Evolutionary conservation across 2,329 filamentous ascomycete genomes (phyloP), one percentile per base, ranked within the genome.

Genomic region (Stenocarpella maydis): DNA sequence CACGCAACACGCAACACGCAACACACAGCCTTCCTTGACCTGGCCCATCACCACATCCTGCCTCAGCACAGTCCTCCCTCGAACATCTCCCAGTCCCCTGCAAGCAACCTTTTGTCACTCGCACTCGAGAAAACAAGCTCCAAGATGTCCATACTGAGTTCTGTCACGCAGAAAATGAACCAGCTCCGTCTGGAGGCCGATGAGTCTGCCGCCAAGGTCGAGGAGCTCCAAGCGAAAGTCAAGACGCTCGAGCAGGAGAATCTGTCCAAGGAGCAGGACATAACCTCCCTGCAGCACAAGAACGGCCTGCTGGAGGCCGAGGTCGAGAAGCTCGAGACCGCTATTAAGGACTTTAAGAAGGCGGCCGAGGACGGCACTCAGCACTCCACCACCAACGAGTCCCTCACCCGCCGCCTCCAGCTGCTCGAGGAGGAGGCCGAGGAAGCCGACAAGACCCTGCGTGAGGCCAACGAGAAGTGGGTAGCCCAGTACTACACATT

Each of bases 401-500:
- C 91, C 77, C 88, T 99, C 75, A 92, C 94, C 86, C 90, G 96
- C 84, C 93, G 94, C 85, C 87, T 98, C 80, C 94, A 98, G 86
- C 87, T 99, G 75, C 91, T 99, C 76, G 96, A 99, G 86, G 95
- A 98, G 85, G 96, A 99, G 86, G 94, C 94, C 76, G 96, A 99
- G 85, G 90, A 95, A 81, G 94, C 94, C 76, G 96, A 98, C 84
- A 96, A 95, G 91, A 97, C 93, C 74, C 88, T 98, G 80, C 92
- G 95, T 80, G 96, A 98, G 86, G 92, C 94, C 79, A 98, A 97
- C 84, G 96, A 99, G 86, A 98, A 98, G 96, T 99, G 91, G 79
- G 93, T 85, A 65, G 66, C 65, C 45, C 71, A 71, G 54, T 73
- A 67, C 63, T 71, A 73, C 53, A 71, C 68, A 65, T 69, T 71